Percentiles rank a stretch among this genome's conserved stretches.
Evolutionary conservation across 768 basidiomycete genomes (phyloP).

Genomic region (Neoboletus magnificus): DNA sequence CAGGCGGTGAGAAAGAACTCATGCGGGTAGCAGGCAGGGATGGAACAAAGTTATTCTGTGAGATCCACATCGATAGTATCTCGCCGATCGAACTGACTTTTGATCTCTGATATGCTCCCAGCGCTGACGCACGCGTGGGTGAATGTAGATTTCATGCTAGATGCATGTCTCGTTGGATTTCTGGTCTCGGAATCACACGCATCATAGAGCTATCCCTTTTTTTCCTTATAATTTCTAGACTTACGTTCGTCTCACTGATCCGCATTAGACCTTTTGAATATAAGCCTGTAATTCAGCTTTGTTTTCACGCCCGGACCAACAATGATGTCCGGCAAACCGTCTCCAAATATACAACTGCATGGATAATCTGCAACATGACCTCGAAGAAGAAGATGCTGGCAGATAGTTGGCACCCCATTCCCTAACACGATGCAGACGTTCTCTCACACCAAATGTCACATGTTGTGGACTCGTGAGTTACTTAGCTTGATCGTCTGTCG

Average conservation of each 20-base stretch:
- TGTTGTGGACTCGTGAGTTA: neutral
- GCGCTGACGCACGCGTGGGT: slow-evolving; percentile 96
- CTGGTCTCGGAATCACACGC: slow-evolving; percentile 66
- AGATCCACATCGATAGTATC: slow-evolving; percentile 23
- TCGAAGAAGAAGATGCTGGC: neutral
- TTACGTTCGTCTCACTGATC: neutral
- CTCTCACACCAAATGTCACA: slow-evolving; percentile 12
- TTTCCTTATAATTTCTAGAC: neutral
- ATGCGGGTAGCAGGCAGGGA: slow-evolving; percentile 95
- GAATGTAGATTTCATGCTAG: slow-evolving; percentile 93
- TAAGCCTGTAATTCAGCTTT: neutral
- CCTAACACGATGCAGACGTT: neutral
- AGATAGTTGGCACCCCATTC: neutral
- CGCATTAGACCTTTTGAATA: neutral
- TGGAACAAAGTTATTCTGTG: slow-evolving; percentile 92
- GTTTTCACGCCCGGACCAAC: neutral
- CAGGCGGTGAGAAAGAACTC: slow-evolving; percentile 90
- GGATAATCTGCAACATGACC: neutral
- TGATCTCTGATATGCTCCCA: slow-evolving; percentile 29
- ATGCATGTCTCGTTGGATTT: slow-evolving; percentile 89
- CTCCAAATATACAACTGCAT: neutral
- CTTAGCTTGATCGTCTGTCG: neutral
- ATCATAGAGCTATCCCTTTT: slow-evolving; percentile 24
- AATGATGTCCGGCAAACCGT: neutral
- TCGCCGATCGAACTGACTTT: slow-evolving; percentile 2